A percentile compares a stretch with the other conserved stretches of the same genome.
phyloP scores from a whole-genome alignment of 805 yeast genomes.

The Candida awuae region DNA sequence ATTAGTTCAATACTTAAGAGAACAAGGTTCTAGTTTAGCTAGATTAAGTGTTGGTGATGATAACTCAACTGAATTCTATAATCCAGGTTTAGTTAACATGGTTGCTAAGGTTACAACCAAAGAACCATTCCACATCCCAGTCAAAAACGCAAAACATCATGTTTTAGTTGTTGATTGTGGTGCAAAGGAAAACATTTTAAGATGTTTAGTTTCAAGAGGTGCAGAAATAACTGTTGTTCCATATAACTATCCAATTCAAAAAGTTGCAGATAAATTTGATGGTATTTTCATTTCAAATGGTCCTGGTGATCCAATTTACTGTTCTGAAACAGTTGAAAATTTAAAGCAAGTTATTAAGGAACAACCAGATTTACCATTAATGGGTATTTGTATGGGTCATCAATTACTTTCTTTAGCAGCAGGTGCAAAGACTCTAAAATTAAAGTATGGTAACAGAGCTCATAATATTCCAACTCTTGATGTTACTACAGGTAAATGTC shows the following conservation, averaged over 20 bases:
- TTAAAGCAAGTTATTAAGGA: conserved; percentile 61
- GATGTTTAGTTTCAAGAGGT: conserved; percentile 91
- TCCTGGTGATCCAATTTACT: conserved; percentile 96
- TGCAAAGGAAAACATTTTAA: conserved; percentile 92
- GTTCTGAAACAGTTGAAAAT: conserved; percentile 67
- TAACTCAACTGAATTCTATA: conserved; percentile 80
- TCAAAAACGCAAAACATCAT: conserved; percentile 56
- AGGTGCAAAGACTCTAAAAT: conserved; percentile 86
- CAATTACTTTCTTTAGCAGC: conserved; percentile 92
- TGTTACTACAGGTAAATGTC: conserved; percentile 83
- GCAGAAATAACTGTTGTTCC: conserved; percentile 97
- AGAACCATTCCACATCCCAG: conserved; percentile 83
- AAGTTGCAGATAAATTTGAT: conserved; percentile 85
- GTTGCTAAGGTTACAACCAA: conserved; percentile 93
- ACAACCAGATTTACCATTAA: conserved; percentile 70
- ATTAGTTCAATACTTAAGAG: conserved; percentile 86
- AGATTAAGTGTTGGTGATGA: conserved; percentile 85
- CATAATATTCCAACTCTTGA: conserved; percentile 97
- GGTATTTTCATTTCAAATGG: conserved; percentile 94
- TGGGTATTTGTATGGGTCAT: conserved; percentile 97
- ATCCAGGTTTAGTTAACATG: conserved; percentile 83
- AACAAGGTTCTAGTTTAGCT: conserved; percentile 91
- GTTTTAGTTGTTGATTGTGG: conserved; percentile 97
- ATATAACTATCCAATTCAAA: conserved; percentile 86
- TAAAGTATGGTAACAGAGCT: conserved; percentile 98